A percentile compares a stretch with the other conserved stretches of the same genome.
Conservation (phyloP, 1,139 yeast species). For the Meyerozyma sp. region DNA sequence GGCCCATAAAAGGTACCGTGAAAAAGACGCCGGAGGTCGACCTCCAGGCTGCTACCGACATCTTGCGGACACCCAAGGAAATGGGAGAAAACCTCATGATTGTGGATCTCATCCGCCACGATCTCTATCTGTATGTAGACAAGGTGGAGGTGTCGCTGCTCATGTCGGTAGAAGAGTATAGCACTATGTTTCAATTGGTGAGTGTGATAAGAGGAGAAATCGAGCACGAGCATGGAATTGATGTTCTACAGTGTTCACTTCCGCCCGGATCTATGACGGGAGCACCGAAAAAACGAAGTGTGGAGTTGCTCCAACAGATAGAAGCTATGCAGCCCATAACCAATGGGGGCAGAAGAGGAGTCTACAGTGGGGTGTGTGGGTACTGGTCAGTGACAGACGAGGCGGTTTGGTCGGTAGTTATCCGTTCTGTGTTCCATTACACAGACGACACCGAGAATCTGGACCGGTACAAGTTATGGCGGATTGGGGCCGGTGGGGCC, state of each 20-base stretch:
- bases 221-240: constrained; percentile 54
- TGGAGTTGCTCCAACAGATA: constrained; percentile 65
- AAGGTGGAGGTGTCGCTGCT: constrained; percentile 68
- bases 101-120: constrained; percentile 92
- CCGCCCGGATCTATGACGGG: constrained; percentile 99
- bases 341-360: constrained; percentile 59
- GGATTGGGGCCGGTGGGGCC: constrained; percentile 98
- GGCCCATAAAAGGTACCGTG: constrained; percentile 97
- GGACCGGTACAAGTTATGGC: constrained; percentile 45
- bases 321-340: constrained; percentile 33
- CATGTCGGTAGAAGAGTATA: constrained; percentile 90
- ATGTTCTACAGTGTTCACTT: constrained; percentile 67
- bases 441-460: constrained; percentile 38
- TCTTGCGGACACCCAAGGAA: constrained; percentile 84
- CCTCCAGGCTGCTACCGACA: constrained; percentile 53
- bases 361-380: constrained; percentile 93
- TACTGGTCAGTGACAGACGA: constrained; percentile 88
- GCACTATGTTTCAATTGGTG: constrained; percentile 86
- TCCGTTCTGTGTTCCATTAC: constrained; percentile 76
- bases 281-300: constrained; percentile 93
- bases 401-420: constrained; percentile 95
- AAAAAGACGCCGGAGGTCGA: constrained; percentile 51
- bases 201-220: constrained; percentile 76
- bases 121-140: constrained; percentile 65
- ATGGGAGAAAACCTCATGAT: constrained; percentile 96